phyloP scores from a whole-genome alignment of 1,284 basidiomycete genomes.

The Trichosporon ovoides region DNA sequence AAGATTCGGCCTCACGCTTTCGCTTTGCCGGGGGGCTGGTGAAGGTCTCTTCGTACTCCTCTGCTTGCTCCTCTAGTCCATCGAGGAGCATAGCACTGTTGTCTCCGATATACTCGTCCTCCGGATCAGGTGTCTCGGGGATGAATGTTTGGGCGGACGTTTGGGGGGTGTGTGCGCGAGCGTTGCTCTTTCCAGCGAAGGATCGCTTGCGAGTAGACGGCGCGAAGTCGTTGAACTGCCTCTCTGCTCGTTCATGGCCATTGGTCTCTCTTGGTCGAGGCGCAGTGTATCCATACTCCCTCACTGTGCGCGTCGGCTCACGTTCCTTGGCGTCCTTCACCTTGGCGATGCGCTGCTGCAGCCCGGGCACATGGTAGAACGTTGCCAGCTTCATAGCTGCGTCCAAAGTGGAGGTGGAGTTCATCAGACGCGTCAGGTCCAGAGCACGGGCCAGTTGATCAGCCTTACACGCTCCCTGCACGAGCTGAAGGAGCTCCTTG shows the following conservation, averaged over 20 bases:
- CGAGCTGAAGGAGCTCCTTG: conserved; percentile 80
- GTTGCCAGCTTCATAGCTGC: conserved; percentile 79
- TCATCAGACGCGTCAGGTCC: conserved; percentile 74
- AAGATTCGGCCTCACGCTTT: conserved; percentile 14
- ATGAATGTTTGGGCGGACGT: conserved; percentile 27
- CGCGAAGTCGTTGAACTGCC: conserved; percentile 39
- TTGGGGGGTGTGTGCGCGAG: conserved; percentile 22
- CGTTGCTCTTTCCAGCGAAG: conserved; percentile 30
- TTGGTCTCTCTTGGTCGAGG: background rate
- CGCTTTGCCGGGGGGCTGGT: conserved; percentile 11
- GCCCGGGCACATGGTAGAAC: conserved; percentile 81
- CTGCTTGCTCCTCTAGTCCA: conserved; percentile 1
- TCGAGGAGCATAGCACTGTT: background rate
- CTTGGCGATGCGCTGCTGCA: conserved; percentile 77
- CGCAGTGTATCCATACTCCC: conserved; percentile 6
- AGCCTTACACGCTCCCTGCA: conserved; percentile 85
- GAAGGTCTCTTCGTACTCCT: conserved; percentile 2
- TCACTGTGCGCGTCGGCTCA: conserved; percentile 44
- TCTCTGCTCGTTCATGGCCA: background rate
- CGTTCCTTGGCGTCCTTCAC: conserved; percentile 61
- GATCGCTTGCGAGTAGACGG: conserved; percentile 29
- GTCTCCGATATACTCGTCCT: conserved; percentile 7
- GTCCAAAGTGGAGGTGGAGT: conserved; percentile 69
- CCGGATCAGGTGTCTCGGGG: conserved; percentile 37
- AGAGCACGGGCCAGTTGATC: conserved; percentile 82